Conservation (phyloP, 306 rosid genomes). For the Cucurbita maxima region DNA sequence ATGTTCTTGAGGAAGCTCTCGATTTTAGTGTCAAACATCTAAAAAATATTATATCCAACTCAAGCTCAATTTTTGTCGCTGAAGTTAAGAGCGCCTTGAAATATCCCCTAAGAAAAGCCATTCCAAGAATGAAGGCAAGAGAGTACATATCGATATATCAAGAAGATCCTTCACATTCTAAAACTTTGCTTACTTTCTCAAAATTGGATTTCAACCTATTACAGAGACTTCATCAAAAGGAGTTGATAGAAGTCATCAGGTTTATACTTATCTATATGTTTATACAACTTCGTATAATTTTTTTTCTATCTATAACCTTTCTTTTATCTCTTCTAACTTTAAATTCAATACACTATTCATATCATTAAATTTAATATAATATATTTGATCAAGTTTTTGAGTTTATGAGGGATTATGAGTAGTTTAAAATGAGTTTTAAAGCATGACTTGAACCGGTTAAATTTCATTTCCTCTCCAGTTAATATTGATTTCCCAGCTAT, state of each 20-base stretch:
- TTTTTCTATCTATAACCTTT: too few relatives aligned
- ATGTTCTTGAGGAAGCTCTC: constrained; percentile 34
- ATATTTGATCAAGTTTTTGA: too few relatives aligned
- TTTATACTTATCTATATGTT: background rate
- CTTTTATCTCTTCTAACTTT: too few relatives aligned
- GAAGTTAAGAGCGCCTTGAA: constrained; percentile 12
- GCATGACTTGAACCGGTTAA: too few relatives aligned
- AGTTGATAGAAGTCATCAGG: constrained; percentile 15
- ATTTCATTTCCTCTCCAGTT: too few relatives aligned
- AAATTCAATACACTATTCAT: too few relatives aligned
- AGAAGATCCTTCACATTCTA: constrained; percentile 15
- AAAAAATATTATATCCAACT: background rate
- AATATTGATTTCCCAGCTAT: too few relatives aligned
- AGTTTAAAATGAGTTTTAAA: too few relatives aligned
- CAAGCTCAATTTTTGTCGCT: background rate
- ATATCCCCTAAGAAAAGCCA: too few relatives aligned
- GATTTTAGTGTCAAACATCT: constrained; percentile 14
- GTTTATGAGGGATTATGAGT: too few relatives aligned
- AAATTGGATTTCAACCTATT: constrained; percentile 34
- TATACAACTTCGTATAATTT: too few relatives aligned
- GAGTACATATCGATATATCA: constrained; percentile 22
- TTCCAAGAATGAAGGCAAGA: constrained; percentile 18
- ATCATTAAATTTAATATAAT: too few relatives aligned
- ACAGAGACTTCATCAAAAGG: constrained; percentile 27
- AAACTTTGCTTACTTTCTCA: constrained; percentile 19